Base-by-base conservation (phyloP, 1,139 yeast genomes). In the Williopsis jadinii region DNA sequence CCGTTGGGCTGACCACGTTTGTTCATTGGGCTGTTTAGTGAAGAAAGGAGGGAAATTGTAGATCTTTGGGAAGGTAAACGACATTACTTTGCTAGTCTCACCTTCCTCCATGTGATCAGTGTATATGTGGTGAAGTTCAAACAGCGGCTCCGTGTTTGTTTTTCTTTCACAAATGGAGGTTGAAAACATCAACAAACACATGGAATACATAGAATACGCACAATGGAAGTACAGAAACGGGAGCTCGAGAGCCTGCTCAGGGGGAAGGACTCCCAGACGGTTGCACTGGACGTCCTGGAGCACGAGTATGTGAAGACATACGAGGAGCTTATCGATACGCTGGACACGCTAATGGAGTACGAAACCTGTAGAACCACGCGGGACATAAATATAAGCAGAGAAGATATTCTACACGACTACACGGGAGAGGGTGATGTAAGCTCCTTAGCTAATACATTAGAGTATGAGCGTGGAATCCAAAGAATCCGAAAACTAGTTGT, bases 41-140 rank as follows among this genome's bases (percentile, higher is more conserved):
- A 82, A 92, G 53, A 92, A 76, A 0, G 98, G 98, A 8, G 97
- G 97, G 61, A 87, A 92, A 34, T 81, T 69, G 61, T 87, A 86
- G 34, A 90, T 84, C 39, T 79, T 69, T 8, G 95, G 95, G 54
- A 79, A 81, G 41, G 60, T 52, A 35, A 38, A 48, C 6, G 42
- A 11, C 53, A 47, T 50, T 14, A 8, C 11, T 6, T 19, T 4
- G 6, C 6, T 19, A 19, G 6, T 19, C 24, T 19, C 24, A 19
- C 24, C 6, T 19, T 4, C 6, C 24, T 4, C 24, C 6, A 6
- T 19, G 24, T n/a, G n/a, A n/a, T n/a, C n/a, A n/a, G n/a, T n/a
- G n/a, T n/a, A n/a, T n/a, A n/a, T n/a, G n/a, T n/a, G n/a, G n/a
- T n/a, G n/a, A n/a, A n/a, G n/a, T n/a, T n/a, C n/a, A n/a, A n/a